A percentile compares a stretch with the other conserved stretches of the same genome.
Conservation (phyloP, 306 rosid species). For the Chamaecrista fasciculata region DNA sequence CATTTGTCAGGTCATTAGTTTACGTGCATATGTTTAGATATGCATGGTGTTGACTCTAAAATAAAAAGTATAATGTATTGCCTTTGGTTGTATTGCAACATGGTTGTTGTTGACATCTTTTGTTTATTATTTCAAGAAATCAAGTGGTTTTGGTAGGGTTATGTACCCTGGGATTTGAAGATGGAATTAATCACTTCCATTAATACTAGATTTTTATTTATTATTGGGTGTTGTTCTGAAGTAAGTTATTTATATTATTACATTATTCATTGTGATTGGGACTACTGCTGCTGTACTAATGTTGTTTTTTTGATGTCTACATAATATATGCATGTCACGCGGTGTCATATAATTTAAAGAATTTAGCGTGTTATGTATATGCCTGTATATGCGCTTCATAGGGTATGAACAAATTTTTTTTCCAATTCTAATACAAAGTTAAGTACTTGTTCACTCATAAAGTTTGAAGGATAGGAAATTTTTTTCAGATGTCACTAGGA, state of each 20-base stretch:
- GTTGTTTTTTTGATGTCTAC: too few relatives aligned
- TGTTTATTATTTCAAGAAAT: slow-evolving; percentile 13
- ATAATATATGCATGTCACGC: too few relatives aligned
- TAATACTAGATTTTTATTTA: background rate
- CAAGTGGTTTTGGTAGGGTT: slow-evolving; percentile 3
- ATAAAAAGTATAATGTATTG: slow-evolving; percentile 34
- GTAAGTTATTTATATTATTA: too few relatives aligned
- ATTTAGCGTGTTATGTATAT: too few relatives aligned
- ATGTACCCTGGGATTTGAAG: background rate
- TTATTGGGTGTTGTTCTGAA: too few relatives aligned
- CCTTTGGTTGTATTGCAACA: slow-evolving; percentile 31
- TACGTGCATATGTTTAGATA: slow-evolving; percentile 32
- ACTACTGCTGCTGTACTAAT: too few relatives aligned
- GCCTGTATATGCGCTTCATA: too few relatives aligned
- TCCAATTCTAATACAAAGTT: background rate
- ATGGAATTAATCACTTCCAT: background rate
- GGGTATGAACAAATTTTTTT: background rate
- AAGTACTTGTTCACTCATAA: background rate
- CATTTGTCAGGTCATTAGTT: slow-evolving; percentile 30
- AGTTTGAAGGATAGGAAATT: slow-evolving; percentile 12
- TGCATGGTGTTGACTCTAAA: slow-evolving; percentile 38
- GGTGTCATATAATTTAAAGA: too few relatives aligned
- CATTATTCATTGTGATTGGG: too few relatives aligned
- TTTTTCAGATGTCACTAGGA: background rate
- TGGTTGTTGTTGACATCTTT: slow-evolving; percentile 10